Conservation (phyloP, 257 asterid species). For the Scutellaria barbata region DNA sequence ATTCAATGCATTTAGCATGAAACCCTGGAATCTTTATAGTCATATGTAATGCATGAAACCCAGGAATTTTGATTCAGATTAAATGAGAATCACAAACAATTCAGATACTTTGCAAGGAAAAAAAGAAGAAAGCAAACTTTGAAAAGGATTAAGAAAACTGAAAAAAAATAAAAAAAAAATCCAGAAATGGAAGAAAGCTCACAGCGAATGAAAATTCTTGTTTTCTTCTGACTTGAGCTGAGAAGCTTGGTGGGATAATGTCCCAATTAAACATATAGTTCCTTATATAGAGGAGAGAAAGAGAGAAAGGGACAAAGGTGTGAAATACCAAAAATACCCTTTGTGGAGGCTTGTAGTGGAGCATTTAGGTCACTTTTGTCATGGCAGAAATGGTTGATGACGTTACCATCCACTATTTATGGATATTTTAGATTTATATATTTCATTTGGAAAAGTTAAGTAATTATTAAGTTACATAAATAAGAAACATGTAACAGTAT, state of each 20-base stretch:
- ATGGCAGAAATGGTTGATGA: constrained; percentile 34
- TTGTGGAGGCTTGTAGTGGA: constrained; percentile 37
- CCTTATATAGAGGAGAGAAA: constrained; percentile 28
- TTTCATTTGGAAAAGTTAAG: not conserved
- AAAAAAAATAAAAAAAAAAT: not conserved
- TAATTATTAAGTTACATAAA: not conserved
- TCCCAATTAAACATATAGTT: not conserved
- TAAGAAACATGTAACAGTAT: not conserved
- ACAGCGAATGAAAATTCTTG: not conserved
- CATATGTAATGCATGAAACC: constrained; percentile 25
- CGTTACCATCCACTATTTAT: constrained; percentile 33
- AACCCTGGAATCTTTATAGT: constrained; percentile 14
- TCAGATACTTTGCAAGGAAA: not conserved
- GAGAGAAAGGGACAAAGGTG: not conserved
- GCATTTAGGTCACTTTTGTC: constrained; percentile 27
- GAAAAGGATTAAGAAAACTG: not conserved
- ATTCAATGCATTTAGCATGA: constrained; percentile 32
- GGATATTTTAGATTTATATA: not conserved
- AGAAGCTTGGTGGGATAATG: constrained; percentile 12
- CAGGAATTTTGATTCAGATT: too few species aligned
- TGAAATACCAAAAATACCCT: constrained; percentile 37
- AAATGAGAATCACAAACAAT: constrained; percentile 1
- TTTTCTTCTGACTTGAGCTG: not conserved
- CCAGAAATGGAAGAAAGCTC: not conserved
- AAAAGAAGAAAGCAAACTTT: not conserved